These are phyloP conservation scores for Didymella glomerata DNA, from an alignment of 2,329 filamentous ascomycete species.

Conservation along the genomic window DNA sequence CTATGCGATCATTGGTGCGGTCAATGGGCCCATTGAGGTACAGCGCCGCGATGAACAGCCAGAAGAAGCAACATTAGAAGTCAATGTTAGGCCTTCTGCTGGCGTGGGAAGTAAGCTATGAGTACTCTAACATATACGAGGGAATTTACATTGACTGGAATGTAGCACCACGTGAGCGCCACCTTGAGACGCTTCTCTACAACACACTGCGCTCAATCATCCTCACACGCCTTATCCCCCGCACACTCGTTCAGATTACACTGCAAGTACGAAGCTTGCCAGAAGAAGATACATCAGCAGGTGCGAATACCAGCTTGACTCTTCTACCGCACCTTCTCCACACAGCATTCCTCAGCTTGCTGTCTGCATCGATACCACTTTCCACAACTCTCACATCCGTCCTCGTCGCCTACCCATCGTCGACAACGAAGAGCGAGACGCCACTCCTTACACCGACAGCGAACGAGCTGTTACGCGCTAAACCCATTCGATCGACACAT, in stretches of 20 bases:
- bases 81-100: slow-evolving; percentile 84
- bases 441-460: slow-evolving; percentile 64
- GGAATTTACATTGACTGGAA: not conserved
- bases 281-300: slow-evolving; percentile 70
- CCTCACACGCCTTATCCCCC: slow-evolving; percentile 76
- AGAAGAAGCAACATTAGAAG: slow-evolving; percentile 89
- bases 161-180: slow-evolving; percentile 63
- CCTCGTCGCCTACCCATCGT: slow-evolving; percentile 79
- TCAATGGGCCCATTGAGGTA: slow-evolving; percentile 93
- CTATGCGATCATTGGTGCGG: slow-evolving; percentile 82
- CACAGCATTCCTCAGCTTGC: slow-evolving; percentile 79
- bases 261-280: slow-evolving; percentile 78
- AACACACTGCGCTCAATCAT: slow-evolving; percentile 77
- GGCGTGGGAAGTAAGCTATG: slow-evolving; percentile 75
- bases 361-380: slow-evolving; percentile 84
- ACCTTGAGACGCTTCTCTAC: slow-evolving; percentile 80
- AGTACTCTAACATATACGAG: too few relatives aligned
- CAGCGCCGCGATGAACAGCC: slow-evolving; percentile 87
- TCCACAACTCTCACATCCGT: slow-evolving; percentile 80
- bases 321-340: slow-evolving; percentile 85
- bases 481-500: slow-evolving; percentile 82
- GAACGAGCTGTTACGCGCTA: slow-evolving; percentile 67
- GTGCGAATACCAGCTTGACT: slow-evolving; percentile 72
- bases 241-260: slow-evolving; percentile 80
- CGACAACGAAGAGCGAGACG: slow-evolving; percentile 63